Base-by-base conservation (phyloP, 805 yeast genomes). In the Wickerhamomyces alni region DNA sequence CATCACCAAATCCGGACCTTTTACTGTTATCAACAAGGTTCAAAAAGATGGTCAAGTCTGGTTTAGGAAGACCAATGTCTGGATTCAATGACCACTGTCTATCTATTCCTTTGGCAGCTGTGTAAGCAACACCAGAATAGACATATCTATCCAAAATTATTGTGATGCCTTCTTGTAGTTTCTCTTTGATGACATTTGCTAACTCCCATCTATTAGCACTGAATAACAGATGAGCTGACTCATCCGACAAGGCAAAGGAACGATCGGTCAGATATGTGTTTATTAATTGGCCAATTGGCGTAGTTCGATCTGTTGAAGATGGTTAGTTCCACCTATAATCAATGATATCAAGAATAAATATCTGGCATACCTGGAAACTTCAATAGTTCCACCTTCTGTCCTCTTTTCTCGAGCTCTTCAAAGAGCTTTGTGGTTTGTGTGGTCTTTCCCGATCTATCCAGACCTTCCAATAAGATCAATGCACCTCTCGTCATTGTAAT, bases 171-270 rank as follows among this genome's bases (percentile, higher is more conserved):
- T 57, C 46, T 1, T 60, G 49, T 16, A 88, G 58, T 11, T 65
- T 54, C 1, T 54, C 40, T 10, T 62, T 55, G 5, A 93, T 77
- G 4, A 59, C 57, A 1, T 65, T 59, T 2, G 70, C 72, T 17
- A 77, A 51, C 58, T 93, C 99, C 99, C 99, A 93, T 46, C 99
- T 66, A 54, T 93, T 93, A 2, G 98, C 96, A 48, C 88, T 78
- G 59, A 93, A 93, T 26, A 93, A 64, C 18, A 93, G 66, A 61
- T 93, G 99, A 5, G 88, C 82, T 0, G 95, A 69, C 57, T 87
- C 80, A 54, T 89, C 96, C 15, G 80, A 74, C 16, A 88, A 58
- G 8, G 61, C 45, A 44, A 74, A 72, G 1, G 58, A 41, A 17
- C 65, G 62, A 46, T 78, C 71, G 0, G 75, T 70, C 21, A 93